These are phyloP conservation scores for Crucibulum laeve DNA, from an alignment of 768 basidiomycete genomes.

Conservation along the genomic window DNA sequence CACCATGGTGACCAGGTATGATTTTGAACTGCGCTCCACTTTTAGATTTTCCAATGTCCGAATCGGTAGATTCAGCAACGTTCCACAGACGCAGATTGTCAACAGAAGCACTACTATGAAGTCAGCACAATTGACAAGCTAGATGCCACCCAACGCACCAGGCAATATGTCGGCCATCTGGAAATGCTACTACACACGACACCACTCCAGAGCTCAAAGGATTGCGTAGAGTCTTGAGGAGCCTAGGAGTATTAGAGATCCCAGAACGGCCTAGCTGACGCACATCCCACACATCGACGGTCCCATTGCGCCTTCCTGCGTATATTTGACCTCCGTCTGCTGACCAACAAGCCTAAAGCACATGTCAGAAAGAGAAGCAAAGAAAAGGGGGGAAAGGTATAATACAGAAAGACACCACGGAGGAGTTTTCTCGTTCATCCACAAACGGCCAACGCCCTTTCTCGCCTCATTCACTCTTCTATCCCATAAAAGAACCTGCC, in stretches of 20 bases:
- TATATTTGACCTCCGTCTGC: slow-evolving; percentile 83
- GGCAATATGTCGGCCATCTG: slow-evolving; percentile 87
- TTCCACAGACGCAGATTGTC: slow-evolving; percentile 97
- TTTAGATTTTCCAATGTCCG: slow-evolving; percentile 58
- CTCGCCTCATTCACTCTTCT: slow-evolving; percentile 62
- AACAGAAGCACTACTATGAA: slow-evolving; percentile 64
- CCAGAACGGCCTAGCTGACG: slow-evolving; percentile 70
- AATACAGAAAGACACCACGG: slow-evolving; percentile 95
- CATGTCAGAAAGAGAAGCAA: slow-evolving; percentile 1
- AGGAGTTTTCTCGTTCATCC: slow-evolving; percentile 89
- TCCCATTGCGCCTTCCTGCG: slow-evolving; percentile 86
- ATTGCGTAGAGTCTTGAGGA: slow-evolving; percentile 81
- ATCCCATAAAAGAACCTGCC: slow-evolving; percentile 92
- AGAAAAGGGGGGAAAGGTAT: slow-evolving; percentile 8
- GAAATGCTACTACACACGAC: slow-evolving; percentile 87
- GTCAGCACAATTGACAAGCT: not conserved
- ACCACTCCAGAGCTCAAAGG: slow-evolving; percentile 88
- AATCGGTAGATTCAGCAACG: slow-evolving; percentile 69
- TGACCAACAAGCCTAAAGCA: slow-evolving; percentile 86
- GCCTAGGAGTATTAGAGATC: slow-evolving; percentile 60
- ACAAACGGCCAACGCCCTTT: slow-evolving; percentile 75
- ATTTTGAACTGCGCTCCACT: slow-evolving; percentile 89
- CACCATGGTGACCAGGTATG: slow-evolving; percentile 93
- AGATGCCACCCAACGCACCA: slow-evolving; percentile 50
- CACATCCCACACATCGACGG: slow-evolving; percentile 93